Evolutionary conservation across 176 grass and related monocot species (phyloP).

Genomic region (Carex littledalei): DNA sequence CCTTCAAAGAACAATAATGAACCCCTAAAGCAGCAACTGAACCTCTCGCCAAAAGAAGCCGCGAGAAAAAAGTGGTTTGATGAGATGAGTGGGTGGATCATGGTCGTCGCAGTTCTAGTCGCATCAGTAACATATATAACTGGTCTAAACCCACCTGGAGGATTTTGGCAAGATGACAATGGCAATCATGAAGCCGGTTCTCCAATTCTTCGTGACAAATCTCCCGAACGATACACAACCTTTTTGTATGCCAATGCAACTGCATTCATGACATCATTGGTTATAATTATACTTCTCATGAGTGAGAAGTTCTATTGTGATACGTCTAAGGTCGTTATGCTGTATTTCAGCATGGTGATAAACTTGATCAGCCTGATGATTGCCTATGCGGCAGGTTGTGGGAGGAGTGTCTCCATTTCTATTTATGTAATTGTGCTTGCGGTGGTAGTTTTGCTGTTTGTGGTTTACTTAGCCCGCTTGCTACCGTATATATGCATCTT

Average conservation of each 20-base stretch:
- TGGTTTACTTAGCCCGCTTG: conserved; percentile 11
- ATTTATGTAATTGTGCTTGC: conserved; percentile 31
- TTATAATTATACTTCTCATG: conserved; percentile 46
- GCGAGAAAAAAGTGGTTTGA: background rate
- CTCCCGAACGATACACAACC: conserved; percentile 22
- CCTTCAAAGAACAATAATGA: too few relatives aligned
- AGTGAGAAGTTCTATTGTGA: conserved; percentile 18
- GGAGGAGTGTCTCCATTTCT: conserved; percentile 28
- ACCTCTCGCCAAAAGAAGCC: background rate
- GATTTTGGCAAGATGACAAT: conserved; percentile 36
- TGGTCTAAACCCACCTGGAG: conserved; percentile 34
- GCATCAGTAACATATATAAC: conserved; percentile 41
- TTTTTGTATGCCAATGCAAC: conserved; percentile 62
- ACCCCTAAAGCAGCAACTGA: too few relatives aligned
- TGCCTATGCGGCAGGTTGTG: conserved; percentile 42
- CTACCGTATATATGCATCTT: background rate
- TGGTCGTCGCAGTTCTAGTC: conserved; percentile 35
- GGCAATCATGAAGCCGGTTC: conserved; percentile 19
- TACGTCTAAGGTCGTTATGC: conserved; percentile 24
- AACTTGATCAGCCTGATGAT: conserved; percentile 51
- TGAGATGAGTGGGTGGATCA: background rate
- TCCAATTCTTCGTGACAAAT: conserved; percentile 13
- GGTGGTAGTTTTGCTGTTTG: conserved; percentile 28
- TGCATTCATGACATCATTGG: conserved; percentile 43
- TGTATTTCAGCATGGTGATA: conserved; percentile 36